These are phyloP conservation scores for Colletotrichum sp. DNA, from an alignment of 2,329 filamentous ascomycete species.

Conservation along the genomic window DNA sequence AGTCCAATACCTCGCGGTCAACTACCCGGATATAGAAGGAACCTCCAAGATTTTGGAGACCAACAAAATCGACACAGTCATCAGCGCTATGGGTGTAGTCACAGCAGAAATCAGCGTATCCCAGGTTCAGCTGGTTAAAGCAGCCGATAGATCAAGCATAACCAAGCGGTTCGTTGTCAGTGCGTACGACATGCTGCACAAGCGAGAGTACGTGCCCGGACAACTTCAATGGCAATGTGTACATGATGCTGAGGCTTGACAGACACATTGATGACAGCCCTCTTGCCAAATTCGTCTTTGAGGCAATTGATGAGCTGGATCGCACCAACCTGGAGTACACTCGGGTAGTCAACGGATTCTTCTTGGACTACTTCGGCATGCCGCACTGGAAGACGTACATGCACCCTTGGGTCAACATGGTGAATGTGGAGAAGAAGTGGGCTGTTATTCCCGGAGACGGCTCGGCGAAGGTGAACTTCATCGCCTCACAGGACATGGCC, in stretches of 20 bases:
- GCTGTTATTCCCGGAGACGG: slow-evolving; percentile 17
- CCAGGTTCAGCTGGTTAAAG: slow-evolving; percentile 47
- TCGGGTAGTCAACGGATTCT: slow-evolving; percentile 28
- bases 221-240: fast-evolving
- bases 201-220: slow-evolving; percentile 12
- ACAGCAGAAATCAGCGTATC: slow-evolving; percentile 31
- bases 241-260: not conserved
- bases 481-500: slow-evolving; percentile 13
- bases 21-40: slow-evolving; percentile 30
- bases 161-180: slow-evolving; percentile 49
- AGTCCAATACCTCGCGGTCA: slow-evolving; percentile 24
- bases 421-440: slow-evolving; percentile 12
- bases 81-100: slow-evolving; percentile 37
- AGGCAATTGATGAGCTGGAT: slow-evolving; percentile 21
- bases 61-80: slow-evolving; percentile 46
- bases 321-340: slow-evolving; percentile 20
- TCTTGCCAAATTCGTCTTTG: slow-evolving; percentile 25
- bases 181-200: slow-evolving; percentile 38
- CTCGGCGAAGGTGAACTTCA: not conserved
- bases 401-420: slow-evolving; percentile 25
- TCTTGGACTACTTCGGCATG: slow-evolving; percentile 33
- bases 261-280: slow-evolving; percentile 25
- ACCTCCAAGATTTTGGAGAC: slow-evolving; percentile 29
- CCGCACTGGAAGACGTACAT: slow-evolving; percentile 31
- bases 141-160: slow-evolving; percentile 40